Conservation (phyloP, 108 stramenopile species). For the Skeletonema marinoi region DNA sequence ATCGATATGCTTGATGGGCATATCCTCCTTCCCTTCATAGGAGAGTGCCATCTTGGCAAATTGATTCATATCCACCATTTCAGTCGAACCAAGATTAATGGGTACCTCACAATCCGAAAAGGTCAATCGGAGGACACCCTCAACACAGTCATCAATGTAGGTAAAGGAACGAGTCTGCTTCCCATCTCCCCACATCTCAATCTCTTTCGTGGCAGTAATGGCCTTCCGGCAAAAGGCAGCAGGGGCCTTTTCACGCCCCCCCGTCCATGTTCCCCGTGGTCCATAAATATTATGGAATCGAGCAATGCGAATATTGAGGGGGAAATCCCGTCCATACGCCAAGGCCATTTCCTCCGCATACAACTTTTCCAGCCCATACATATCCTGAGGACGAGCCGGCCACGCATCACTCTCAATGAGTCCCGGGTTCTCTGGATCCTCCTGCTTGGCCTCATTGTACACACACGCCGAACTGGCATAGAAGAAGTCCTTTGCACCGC, state of each 20-base stretch:
- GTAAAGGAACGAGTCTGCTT: constrained; percentile 98
- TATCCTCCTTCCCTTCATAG: constrained; percentile 85
- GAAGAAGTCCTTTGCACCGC: constrained; percentile 91
- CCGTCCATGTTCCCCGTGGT: constrained; percentile 98
- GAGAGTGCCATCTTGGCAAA: constrained; percentile 93
- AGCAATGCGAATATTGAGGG: constrained; percentile 91
- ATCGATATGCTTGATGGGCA: constrained; percentile 98
- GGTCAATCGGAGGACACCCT: constrained; percentile 95
- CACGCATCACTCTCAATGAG: constrained; percentile 96
- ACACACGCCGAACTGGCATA: constrained; percentile 96
- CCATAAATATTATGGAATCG: constrained; percentile 99
- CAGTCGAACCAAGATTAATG: constrained; percentile 95
- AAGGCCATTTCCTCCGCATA: constrained; percentile 99
- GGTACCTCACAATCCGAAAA: constrained; percentile 92
- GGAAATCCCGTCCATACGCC: constrained; percentile 96
- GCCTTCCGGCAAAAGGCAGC: constrained; percentile 99
- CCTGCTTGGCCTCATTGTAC: constrained; percentile 99
- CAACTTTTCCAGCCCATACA: constrained; percentile 99
- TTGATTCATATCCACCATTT: constrained; percentile 97
- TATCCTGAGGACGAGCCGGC: constrained; percentile 99
- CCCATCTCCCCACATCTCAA: constrained; percentile 98
- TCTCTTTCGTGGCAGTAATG: constrained; percentile 84
- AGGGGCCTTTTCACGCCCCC: constrained; percentile 98
- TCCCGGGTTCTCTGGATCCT: constrained; percentile 95
- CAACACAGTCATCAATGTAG: constrained; percentile 99